Evolutionary conservation across 1,284 basidiomycete genomes (phyloP).

Genomic region (Ganoderma leucocontextum): DNA sequence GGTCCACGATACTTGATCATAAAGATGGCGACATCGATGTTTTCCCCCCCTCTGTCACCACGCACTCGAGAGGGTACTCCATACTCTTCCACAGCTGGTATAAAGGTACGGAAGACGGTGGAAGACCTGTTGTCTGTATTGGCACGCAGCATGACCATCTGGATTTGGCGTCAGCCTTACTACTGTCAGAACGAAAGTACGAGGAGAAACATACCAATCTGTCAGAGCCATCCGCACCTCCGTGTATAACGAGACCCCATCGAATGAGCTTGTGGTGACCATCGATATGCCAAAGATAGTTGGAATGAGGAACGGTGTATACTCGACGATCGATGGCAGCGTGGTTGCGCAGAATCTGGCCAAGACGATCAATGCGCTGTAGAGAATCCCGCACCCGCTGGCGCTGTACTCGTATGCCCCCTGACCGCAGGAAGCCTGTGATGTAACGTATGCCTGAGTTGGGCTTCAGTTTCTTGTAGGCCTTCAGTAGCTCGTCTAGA

Average conservation of each 20-base stretch:
- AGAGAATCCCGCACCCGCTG: constrained; percentile 22
- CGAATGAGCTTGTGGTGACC: constrained; percentile 59
- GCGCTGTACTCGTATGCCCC: constrained; percentile 26
- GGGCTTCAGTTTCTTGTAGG: constrained; percentile 26
- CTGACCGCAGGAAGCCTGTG: neutral
- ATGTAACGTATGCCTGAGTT: constrained; percentile 29
- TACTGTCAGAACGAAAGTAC: no score
- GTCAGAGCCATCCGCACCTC: constrained; percentile 48
- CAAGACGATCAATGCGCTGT: constrained; percentile 32
- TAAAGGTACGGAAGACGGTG: no score
- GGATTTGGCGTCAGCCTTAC: no score
- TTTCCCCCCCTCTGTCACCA: constrained; percentile 42
- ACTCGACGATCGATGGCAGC: constrained; percentile 35
- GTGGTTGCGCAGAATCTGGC: constrained; percentile 23
- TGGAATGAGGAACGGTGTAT: constrained; percentile 47
- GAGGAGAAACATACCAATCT: constrained; percentile 33
- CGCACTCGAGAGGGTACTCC: constrained; percentile 26
- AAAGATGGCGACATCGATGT: constrained; percentile 36
- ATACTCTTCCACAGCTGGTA: neutral
- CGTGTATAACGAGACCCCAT: constrained; percentile 62
- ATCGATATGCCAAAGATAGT: constrained; percentile 56
- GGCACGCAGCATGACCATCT: no score
- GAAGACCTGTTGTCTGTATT: no score
- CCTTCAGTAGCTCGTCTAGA: no score
- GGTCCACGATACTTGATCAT: constrained; percentile 38